A percentile compares a stretch with the other conserved stretches of the same genome.
Conservation (phyloP, 331 rosid genomes). For the Malus hybrid region DNA sequence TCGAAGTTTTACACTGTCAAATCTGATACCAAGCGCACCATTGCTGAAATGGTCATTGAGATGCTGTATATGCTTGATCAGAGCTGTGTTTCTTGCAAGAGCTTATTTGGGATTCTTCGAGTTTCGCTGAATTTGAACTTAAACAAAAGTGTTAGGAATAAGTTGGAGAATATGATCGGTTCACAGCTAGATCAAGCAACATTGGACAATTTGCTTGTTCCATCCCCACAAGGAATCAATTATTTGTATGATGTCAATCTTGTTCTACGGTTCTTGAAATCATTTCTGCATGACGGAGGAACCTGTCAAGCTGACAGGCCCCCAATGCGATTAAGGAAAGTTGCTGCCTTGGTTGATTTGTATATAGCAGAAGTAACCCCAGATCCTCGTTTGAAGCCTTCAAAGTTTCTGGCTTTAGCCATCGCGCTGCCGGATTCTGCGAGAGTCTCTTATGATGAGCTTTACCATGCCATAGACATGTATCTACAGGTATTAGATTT, state of each 20-base stretch:
- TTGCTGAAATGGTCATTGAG: slow-evolving; percentile 58
- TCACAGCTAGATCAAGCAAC: slow-evolving; percentile 69
- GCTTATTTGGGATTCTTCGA: slow-evolving; percentile 54
- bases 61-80: slow-evolving; percentile 47
- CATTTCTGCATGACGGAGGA: slow-evolving; percentile 32
- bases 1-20: slow-evolving; percentile 38
- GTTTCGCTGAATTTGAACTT: slow-evolving; percentile 46
- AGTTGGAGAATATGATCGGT: slow-evolving; percentile 86
- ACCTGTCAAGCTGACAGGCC: neutral
- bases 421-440: slow-evolving; percentile 63
- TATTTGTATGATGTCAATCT: slow-evolving; percentile 78
- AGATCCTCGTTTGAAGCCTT: slow-evolving; percentile 70
- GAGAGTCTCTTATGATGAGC: slow-evolving; percentile 63
- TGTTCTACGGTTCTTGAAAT: slow-evolving; percentile 65
- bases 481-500: slow-evolving; percentile 61
- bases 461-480: slow-evolving; percentile 77
- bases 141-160: slow-evolving; percentile 48
- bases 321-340: slow-evolving; percentile 45
- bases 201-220: slow-evolving; percentile 80
- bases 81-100: slow-evolving; percentile 42
- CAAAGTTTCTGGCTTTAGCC: slow-evolving; percentile 62
- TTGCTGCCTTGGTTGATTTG: slow-evolving; percentile 62
- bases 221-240: slow-evolving; percentile 59
- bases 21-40: slow-evolving; percentile 39
- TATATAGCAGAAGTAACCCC: slow-evolving; percentile 90